These are phyloP conservation scores for Zasmidium angulare DNA, from an alignment of 2,329 filamentous ascomycete genomes.

Conservation along the genomic window DNA sequence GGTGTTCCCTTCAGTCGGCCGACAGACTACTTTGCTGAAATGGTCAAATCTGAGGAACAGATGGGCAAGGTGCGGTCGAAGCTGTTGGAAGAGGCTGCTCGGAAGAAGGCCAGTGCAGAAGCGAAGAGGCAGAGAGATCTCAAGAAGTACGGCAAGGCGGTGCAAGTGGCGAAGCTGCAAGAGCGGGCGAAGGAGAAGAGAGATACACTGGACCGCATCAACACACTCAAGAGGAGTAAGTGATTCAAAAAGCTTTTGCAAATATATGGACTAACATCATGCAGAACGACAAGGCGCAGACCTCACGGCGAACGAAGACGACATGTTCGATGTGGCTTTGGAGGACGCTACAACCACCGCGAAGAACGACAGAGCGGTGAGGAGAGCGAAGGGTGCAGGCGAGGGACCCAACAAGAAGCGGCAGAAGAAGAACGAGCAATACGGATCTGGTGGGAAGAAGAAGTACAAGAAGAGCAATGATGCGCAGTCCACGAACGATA, in stretches of 20 bases:
- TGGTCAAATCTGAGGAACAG: slow-evolving; percentile 97
- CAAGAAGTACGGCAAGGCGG: slow-evolving; percentile 99
- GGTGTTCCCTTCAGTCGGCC: slow-evolving; percentile 83
- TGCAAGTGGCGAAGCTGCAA: slow-evolving; percentile 93
- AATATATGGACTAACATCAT: slow-evolving; percentile 23
- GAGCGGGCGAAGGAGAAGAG: slow-evolving; percentile 90
- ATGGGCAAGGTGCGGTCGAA: slow-evolving; percentile 97
- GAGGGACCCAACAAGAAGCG: slow-evolving; percentile 65
- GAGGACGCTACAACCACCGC: slow-evolving; percentile 63
- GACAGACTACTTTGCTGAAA: slow-evolving; percentile 96
- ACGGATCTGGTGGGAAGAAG: slow-evolving; percentile 96
- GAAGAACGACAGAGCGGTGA: slow-evolving; percentile 44
- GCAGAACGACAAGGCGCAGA: slow-evolving; percentile 78
- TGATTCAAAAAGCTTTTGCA: slow-evolving; percentile 23
- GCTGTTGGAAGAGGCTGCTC: slow-evolving; percentile 84
- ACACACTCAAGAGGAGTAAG: slow-evolving; percentile 90
- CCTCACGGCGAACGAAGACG: slow-evolving; percentile 70
- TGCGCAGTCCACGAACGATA: slow-evolving; percentile 76
- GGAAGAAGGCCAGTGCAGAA: slow-evolving; percentile 89
- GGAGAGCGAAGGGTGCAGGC: slow-evolving; percentile 35
- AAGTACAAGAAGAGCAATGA: slow-evolving; percentile 86
- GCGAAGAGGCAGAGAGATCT: slow-evolving; percentile 88
- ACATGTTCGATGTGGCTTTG: slow-evolving; percentile 88
- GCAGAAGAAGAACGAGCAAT: slow-evolving; percentile 92
- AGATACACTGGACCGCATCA: slow-evolving; percentile 93